These are phyloP conservation scores for Berberis vulgaris DNA, from an alignment of 164 flowering plant species.

Conservation along the genomic window DNA sequence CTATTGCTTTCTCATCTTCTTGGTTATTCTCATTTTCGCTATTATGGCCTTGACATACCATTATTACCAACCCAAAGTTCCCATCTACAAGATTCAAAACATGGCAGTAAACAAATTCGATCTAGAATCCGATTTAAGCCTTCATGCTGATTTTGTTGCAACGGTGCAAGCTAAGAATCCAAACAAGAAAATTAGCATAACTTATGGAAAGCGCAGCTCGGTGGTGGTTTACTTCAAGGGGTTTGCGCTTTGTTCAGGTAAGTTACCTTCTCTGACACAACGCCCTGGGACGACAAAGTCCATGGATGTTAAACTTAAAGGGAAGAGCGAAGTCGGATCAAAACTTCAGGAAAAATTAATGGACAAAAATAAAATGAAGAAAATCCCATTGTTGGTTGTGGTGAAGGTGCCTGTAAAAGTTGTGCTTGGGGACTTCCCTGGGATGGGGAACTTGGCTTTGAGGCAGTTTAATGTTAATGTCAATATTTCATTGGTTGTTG, in stretches of 20 bases:
- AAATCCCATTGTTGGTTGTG: slow-evolving; percentile 36
- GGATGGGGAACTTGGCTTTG: slow-evolving; percentile 15
- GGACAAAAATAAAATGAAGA: slow-evolving; percentile 23
- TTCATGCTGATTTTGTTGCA: slow-evolving; percentile 32
- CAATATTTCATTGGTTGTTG: slow-evolving; percentile 41
- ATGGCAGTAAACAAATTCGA: slow-evolving; percentile 34
- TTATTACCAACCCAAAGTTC: slow-evolving; percentile 30
- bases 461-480: slow-evolving; percentile 29
- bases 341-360: slow-evolving; percentile 42
- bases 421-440: slow-evolving; percentile 19
- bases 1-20: slow-evolving; percentile 33
- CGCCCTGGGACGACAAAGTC: slow-evolving; percentile 33
- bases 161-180: slow-evolving; percentile 51
- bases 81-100: slow-evolving; percentile 30
- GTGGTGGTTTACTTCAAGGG: slow-evolving; percentile 26
- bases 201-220: slow-evolving; percentile 29
- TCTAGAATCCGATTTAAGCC: slow-evolving; percentile 27
- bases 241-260: slow-evolving; percentile 37
- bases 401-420: slow-evolving; percentile 43
- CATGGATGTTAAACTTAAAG: slow-evolving; percentile 29
- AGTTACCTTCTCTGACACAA: slow-evolving; percentile 45
- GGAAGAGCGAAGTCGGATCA: slow-evolving; percentile 43
- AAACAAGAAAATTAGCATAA: slow-evolving; percentile 33
- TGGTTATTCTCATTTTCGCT: slow-evolving; percentile 18
- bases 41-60: slow-evolving; percentile 13